A percentile compares a stretch with the other conserved stretches of the same genome.
These are phyloP conservation scores for Colletotrichum cuscutae DNA, from an alignment of 2,329 filamentous ascomycete genomes.

Conservation along the genomic window DNA sequence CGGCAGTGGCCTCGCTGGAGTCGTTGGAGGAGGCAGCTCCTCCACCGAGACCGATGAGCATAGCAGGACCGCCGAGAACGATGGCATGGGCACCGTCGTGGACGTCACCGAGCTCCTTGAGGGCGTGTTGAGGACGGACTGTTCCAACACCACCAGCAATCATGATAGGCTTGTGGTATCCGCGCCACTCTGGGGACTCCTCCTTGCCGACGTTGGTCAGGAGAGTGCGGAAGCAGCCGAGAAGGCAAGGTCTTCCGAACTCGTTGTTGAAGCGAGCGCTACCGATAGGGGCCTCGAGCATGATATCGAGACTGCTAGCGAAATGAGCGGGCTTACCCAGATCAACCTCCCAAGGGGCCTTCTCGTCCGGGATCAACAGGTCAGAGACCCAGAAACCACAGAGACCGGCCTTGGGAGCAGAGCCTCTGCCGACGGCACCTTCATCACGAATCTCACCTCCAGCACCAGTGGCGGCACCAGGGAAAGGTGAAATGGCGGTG, in stretches of 20 bases:
- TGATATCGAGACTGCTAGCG: slow-evolving; percentile 94
- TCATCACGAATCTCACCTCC: slow-evolving; percentile 97
- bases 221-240: slow-evolving; percentile 92
- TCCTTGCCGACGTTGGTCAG: slow-evolving; percentile 73
- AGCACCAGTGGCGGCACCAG: slow-evolving; percentile 93
- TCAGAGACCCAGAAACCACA: slow-evolving; percentile 96
- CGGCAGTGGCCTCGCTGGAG: slow-evolving; percentile 87
- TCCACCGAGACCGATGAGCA: slow-evolving; percentile 96
- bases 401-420: slow-evolving; percentile 90
- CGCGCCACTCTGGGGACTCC: slow-evolving; percentile 74
- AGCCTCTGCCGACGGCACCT: slow-evolving; percentile 92
- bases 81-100: slow-evolving; percentile 89
- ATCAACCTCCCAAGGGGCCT: slow-evolving; percentile 89
- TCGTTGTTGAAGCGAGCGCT: slow-evolving; percentile 98
- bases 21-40: slow-evolving; percentile 93
- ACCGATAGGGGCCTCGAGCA: slow-evolving; percentile 96
- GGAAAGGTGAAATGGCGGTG: slow-evolving; percentile 91
- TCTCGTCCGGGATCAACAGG: slow-evolving; percentile 84
- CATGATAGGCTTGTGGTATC: slow-evolving; percentile 99
- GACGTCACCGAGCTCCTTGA: slow-evolving; percentile 84
- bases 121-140: slow-evolving; percentile 87
- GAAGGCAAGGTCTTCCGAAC: slow-evolving; percentile 89
- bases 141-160: slow-evolving; percentile 96
- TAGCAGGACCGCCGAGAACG: slow-evolving; percentile 93
- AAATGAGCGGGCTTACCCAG: slow-evolving; percentile 92